These are phyloP conservation scores for Boletus vinaceobasis DNA, from an alignment of 768 basidiomycete species.

Conservation along the genomic window DNA sequence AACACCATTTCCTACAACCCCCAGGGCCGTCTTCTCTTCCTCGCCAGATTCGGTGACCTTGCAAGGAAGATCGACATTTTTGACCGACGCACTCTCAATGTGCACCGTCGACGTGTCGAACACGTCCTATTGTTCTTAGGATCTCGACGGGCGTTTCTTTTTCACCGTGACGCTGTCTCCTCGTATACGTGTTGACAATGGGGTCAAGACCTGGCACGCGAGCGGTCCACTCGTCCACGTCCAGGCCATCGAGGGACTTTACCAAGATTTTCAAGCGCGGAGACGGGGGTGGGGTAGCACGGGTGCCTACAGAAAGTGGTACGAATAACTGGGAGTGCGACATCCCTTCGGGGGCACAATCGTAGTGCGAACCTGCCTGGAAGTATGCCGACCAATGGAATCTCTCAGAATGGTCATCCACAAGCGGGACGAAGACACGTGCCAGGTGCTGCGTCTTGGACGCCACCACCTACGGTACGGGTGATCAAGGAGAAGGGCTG, in stretches of 20 bases:
- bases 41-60: conserved; percentile 96
- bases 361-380: conserved; percentile 57
- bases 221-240: conserved; percentile 80
- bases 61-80: conserved; percentile 91
- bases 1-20: conserved; percentile 98
- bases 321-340: conserved; percentile 47
- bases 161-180: conserved; percentile 96
- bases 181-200: conserved; percentile 93
- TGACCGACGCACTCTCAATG: conserved; percentile 83
- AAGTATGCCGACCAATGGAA: conserved; percentile 37
- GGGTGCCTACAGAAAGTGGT: conserved; percentile 39
- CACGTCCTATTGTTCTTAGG: conserved; percentile 94
- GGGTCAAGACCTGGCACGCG: conserved; percentile 95
- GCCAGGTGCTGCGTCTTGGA: conserved; percentile 65
- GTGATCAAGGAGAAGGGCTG: conserved; percentile 27
- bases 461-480: conserved; percentile 40
- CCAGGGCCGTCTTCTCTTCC: conserved; percentile 80
- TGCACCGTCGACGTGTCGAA: conserved; percentile 85
- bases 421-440: conserved; percentile 43
- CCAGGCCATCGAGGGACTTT: conserved; percentile 82
- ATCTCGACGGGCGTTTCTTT: conserved; percentile 87
- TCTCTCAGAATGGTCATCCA: conserved; percentile 28
- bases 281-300: conserved; percentile 76
- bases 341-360: conserved; percentile 59
- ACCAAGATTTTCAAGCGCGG: conserved; percentile 92